These are phyloP conservation scores for Vararia minispora DNA, from an alignment of 768 basidiomycete species.

Conservation along the genomic window DNA sequence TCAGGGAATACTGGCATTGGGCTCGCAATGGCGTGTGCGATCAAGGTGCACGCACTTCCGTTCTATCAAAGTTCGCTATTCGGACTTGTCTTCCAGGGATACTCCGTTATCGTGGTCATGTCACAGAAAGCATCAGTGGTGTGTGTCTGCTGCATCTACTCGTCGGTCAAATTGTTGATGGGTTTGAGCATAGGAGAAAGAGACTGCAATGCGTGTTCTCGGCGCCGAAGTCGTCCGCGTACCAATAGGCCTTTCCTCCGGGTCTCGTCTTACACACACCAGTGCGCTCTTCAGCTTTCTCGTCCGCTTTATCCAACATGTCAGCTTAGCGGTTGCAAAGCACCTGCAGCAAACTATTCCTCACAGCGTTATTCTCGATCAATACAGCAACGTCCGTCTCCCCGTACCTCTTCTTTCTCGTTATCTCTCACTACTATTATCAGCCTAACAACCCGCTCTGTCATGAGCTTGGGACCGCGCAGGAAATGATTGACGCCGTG, in stretches of 20 bases:
- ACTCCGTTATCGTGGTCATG: constrained; percentile 81
- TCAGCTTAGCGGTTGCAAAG: constrained; percentile 71
- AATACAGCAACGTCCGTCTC: constrained; percentile 64
- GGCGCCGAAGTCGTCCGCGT: constrained; percentile 95
- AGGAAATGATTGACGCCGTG: constrained; percentile 82
- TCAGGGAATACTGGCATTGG: constrained; percentile 96
- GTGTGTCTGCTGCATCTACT: constrained; percentile 15
- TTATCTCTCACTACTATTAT: constrained; percentile 7
- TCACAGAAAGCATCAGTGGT: constrained; percentile 92
- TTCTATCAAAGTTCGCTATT: neutral
- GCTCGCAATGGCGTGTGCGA: constrained; percentile 83
- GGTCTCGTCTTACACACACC: too few species aligned
- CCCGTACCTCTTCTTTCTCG: too few species aligned
- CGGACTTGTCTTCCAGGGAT: constrained; percentile 44
- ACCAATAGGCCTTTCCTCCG: constrained; percentile 76
- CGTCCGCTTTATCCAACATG: too few species aligned
- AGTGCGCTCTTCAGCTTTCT: too few species aligned
- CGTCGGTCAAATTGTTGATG: neutral
- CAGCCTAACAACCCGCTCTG: constrained; percentile 80
- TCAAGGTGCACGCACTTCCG: constrained; percentile 57
- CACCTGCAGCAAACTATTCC: constrained; percentile 71
- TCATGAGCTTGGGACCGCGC: constrained; percentile 84
- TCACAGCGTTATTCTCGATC: constrained; percentile 82
- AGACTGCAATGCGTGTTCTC: constrained; percentile 79
- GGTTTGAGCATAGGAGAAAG: constrained; percentile 58